phyloP scores from a whole-genome alignment of 2,329 filamentous ascomycete genomes.

The Aspergillus sp. region DNA sequence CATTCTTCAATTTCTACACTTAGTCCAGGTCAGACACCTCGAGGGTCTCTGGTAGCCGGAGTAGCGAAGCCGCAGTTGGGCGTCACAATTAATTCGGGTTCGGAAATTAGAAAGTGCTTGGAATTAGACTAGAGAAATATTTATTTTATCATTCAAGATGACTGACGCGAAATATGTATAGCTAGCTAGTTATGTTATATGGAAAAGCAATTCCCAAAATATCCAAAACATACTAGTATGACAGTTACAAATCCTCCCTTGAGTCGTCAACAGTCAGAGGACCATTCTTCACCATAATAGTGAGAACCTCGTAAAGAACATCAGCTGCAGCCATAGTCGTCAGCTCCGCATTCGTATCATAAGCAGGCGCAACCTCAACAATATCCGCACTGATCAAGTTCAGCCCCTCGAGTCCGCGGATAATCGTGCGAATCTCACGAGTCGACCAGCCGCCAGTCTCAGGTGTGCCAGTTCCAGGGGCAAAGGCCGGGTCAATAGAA shows the following conservation, averaged over 20 bases:
- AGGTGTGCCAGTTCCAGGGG: constrained; percentile 56
- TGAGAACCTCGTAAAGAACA: constrained; percentile 75
- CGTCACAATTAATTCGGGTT: too few relatives aligned
- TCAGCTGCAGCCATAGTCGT: constrained; percentile 56
- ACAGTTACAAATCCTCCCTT: background rate
- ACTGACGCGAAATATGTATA: too few relatives aligned
- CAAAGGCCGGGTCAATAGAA: constrained; percentile 76
- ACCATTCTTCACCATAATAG: constrained; percentile 77
- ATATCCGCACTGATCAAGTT: constrained; percentile 62
- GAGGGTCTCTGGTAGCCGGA: too few relatives aligned
- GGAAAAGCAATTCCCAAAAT: background rate
- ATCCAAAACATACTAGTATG: background rate
- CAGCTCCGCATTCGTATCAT: constrained; percentile 61
- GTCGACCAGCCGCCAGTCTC: constrained; percentile 64
- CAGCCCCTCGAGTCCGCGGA: constrained; percentile 59
- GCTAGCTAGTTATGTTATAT: too few relatives aligned
- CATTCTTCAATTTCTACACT: too few relatives aligned
- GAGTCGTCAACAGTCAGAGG: constrained; percentile 48
- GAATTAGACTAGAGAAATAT: too few relatives aligned
- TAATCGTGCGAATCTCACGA: constrained; percentile 58
- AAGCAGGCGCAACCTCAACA: constrained; percentile 62
- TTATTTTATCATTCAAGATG: too few relatives aligned
- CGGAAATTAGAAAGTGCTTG: too few relatives aligned
- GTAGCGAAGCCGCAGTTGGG: too few relatives aligned
- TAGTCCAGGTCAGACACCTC: too few relatives aligned